These are phyloP conservation scores for Trichoderma sp. DNA, from an alignment of 2,329 filamentous ascomycete species.

Conservation along the genomic window DNA sequence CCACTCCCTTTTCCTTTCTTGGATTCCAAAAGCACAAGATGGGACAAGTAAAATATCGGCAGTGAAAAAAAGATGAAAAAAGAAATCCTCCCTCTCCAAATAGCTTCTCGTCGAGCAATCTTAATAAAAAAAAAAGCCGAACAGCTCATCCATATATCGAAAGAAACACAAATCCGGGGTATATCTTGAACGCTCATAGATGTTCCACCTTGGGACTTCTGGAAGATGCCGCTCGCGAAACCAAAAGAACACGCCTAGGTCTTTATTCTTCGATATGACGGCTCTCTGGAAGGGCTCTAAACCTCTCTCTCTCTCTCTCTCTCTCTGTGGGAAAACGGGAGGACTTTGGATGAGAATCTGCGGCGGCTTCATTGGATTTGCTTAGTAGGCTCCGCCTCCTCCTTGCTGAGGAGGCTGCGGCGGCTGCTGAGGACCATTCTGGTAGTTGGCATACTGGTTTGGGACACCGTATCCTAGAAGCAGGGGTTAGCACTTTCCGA, in stretches of 20 bases:
- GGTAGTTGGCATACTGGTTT: conserved; percentile 47
- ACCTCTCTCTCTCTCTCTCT: neutral
- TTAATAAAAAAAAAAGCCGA: conserved; percentile 21
- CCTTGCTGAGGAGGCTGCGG: conserved; percentile 30
- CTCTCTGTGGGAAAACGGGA: neutral
- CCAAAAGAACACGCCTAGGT: conserved; percentile 21
- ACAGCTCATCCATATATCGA: conserved; percentile 27
- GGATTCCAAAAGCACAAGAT: conserved; percentile 23
- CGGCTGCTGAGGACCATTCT: conserved; percentile 31
- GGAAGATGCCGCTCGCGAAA: conserved; percentile 20
- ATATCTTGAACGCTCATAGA: conserved; percentile 28
- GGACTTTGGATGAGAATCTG: conserved; percentile 10
- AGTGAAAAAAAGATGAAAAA: conserved; percentile 24
- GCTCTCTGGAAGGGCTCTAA: conserved; percentile 17
- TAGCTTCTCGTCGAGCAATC: conserved; percentile 14
- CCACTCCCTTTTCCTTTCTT: neutral
- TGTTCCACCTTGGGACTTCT: conserved; percentile 22
- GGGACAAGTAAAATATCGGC: conserved; percentile 22
- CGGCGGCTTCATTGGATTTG: neutral
- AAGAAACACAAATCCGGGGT: conserved; percentile 29
- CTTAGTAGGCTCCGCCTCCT: conserved; percentile 31
- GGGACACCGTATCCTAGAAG: conserved; percentile 42
- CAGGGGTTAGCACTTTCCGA: neutral
- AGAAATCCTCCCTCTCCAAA: conserved; percentile 21
- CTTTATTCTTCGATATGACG: conserved; percentile 18